phyloP scores from a whole-genome alignment of 2,329 filamentous ascomycete genomes.

The Podosphaera fusca region DNA sequence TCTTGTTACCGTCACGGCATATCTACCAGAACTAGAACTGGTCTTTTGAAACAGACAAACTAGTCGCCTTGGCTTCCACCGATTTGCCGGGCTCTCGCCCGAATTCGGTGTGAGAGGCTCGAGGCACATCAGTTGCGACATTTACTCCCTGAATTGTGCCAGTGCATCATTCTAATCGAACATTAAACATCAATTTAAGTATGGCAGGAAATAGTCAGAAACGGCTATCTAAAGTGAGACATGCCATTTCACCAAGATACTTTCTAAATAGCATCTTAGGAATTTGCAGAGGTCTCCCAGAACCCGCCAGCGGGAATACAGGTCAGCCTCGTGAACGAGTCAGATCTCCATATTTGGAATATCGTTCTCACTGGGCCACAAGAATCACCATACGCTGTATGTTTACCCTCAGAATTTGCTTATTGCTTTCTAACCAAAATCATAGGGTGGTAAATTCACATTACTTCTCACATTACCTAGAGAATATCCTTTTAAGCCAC shows the following conservation, averaged over 20 bases:
- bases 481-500: slow-evolving; percentile 54
- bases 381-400: slow-evolving; percentile 39
- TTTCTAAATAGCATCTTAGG: slow-evolving; percentile 20
- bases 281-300: slow-evolving; percentile 32
- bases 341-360: slow-evolving; percentile 45
- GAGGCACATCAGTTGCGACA: not conserved
- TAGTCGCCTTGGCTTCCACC: not conserved
- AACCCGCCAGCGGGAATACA: slow-evolving; percentile 32
- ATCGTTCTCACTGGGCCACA: slow-evolving; percentile 42
- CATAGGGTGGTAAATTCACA: slow-evolving; percentile 39
- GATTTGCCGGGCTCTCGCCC: not conserved
- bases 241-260: too few species aligned
- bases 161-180: not conserved
- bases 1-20: too few species aligned
- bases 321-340: slow-evolving; percentile 34
- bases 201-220: slow-evolving; percentile 8
- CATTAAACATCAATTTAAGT: not conserved
- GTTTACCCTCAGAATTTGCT: not conserved
- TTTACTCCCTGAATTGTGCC: not conserved
- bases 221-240: slow-evolving; percentile 11
- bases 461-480: slow-evolving; percentile 42
- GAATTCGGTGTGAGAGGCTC: not conserved
- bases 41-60: not conserved
- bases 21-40: not conserved
- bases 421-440: not conserved